A percentile compares a stretch with the other conserved stretches of the same genome.
Conservation (phyloP, 441 rosid genomes). For the Erodium trifolium region DNA sequence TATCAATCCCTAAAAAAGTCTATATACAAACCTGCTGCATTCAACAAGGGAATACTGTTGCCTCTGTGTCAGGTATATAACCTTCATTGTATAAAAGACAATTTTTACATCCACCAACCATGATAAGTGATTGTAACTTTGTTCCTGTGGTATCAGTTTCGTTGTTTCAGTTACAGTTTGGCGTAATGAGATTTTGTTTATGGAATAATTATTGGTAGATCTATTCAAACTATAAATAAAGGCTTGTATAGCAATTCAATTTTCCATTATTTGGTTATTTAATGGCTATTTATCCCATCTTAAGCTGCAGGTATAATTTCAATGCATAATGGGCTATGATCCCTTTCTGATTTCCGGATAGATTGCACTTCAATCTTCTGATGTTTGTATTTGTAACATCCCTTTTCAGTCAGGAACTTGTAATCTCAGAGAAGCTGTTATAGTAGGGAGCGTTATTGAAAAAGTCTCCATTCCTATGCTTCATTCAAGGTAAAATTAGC, state of each 20-base stretch:
- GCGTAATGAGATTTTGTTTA: not conserved
- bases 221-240: not conserved
- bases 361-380: not conserved
- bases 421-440: constrained; percentile 82
- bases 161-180: not conserved
- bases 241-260: not conserved
- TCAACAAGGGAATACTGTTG: constrained; percentile 80
- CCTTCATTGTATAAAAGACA: not conserved
- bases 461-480: constrained; percentile 75
- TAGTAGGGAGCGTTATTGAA: constrained; percentile 75
- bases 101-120: not conserved
- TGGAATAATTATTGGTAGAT: not conserved
- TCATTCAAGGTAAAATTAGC: constrained; percentile 51
- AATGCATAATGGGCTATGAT: too few species aligned
- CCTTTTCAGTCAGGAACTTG: constrained; percentile 79
- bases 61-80: constrained; percentile 69
- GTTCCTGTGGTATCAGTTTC: not conserved
- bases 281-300: too few species aligned
- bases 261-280: not conserved
- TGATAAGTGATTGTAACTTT: not conserved
- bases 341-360: too few species aligned
- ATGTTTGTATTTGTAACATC: not conserved
- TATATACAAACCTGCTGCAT: constrained; percentile 79
- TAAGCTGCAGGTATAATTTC: too few species aligned
- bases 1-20: constrained; percentile 74